Percentiles rank a stretch among this genome's conserved stretches.
These are phyloP conservation scores for Neocatenulostroma microsporum DNA, from an alignment of 2,329 filamentous ascomycete genomes.

Conservation along the genomic window DNA sequence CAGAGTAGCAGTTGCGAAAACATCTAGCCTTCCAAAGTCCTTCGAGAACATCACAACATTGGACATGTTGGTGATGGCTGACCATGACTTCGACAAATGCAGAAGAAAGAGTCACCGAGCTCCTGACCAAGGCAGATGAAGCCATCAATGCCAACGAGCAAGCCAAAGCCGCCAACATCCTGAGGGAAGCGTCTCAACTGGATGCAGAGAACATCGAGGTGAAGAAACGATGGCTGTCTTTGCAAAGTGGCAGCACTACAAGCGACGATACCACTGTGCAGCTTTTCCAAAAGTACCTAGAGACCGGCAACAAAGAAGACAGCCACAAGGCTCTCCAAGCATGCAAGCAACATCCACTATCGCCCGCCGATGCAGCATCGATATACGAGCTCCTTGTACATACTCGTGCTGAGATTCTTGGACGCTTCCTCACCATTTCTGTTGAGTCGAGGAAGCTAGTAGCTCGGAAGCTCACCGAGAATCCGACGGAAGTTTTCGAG, in stretches of 20 bases:
- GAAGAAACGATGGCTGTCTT: slow-evolving; percentile 33
- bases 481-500: slow-evolving; percentile 37
- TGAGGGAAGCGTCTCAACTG: slow-evolving; percentile 39
- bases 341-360: slow-evolving; percentile 26
- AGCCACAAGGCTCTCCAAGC: slow-evolving; percentile 32
- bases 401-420: no score
- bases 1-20: no score
- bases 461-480: slow-evolving; percentile 30
- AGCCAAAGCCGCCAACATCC: slow-evolving; percentile 33
- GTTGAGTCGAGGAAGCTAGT: slow-evolving; percentile 35
- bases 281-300: slow-evolving; percentile 19
- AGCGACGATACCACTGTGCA: slow-evolving; percentile 15
- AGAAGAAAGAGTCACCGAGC: slow-evolving; percentile 16
- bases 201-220: slow-evolving; percentile 35
- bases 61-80: slow-evolving; percentile 13
- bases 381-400: slow-evolving; percentile 38
- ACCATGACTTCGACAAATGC: slow-evolving; percentile 16
- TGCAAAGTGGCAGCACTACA: slow-evolving; percentile 26
- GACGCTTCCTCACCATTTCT: no score
- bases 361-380: slow-evolving; percentile 32
- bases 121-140: slow-evolving; percentile 20
- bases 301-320: slow-evolving; percentile 29
- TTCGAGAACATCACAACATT: not conserved
- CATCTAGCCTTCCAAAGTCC: no score
- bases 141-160: slow-evolving; percentile 24